Evolutionary conservation across 352 stramenopile species (phyloP), one percentile per base, ranked within the genome.

Genomic region (Phytophthora citricola): DNA sequence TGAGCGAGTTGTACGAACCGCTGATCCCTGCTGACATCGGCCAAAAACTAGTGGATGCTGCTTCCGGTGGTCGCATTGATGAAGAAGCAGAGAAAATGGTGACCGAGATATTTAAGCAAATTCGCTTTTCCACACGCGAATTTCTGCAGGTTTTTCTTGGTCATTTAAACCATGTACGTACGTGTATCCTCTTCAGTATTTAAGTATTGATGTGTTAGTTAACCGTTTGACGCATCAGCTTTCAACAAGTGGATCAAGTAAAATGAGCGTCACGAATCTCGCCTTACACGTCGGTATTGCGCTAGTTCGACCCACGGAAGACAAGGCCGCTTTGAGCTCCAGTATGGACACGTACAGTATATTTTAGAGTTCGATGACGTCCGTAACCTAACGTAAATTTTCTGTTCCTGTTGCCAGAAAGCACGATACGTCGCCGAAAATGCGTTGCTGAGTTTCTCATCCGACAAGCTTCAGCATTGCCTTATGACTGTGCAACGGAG

Each of bases 371-470:
- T 34, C 11, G 17, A 29, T 43, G 10, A 49, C 20, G 7, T 22
- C 7, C 9, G 24, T 31, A 17, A 9, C 34, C 22, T 55, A 45
- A 54, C 12, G 4, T 38, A 22, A 5, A 26, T 26, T 39, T 2
- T 32, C 1, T 26, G 11, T 49, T 20, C 20, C 6, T 49, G 22
- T 12, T 63, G n/a, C 1, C 45, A 74, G 66, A 74, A 34, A 50
- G 3, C 6, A 65, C 71, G 54, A 63, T 74, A n/a, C 76, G 62
- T 5, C 74, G 66, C 34, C 48, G 79, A 12, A 73, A 81, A 44
- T 66, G 58, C 15, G 47, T 91, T 29, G 76, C 78, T 15, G 67
- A 76, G 24, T 71, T 87, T 5, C 36, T 91, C 15, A 89, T 91
- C 40, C 74, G 78, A 46, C 63, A 89, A 39, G 79, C 78, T 15